Conservation (phyloP, 2,329 filamentous ascomycete genomes). For the Claviceps fusiformis region DNA sequence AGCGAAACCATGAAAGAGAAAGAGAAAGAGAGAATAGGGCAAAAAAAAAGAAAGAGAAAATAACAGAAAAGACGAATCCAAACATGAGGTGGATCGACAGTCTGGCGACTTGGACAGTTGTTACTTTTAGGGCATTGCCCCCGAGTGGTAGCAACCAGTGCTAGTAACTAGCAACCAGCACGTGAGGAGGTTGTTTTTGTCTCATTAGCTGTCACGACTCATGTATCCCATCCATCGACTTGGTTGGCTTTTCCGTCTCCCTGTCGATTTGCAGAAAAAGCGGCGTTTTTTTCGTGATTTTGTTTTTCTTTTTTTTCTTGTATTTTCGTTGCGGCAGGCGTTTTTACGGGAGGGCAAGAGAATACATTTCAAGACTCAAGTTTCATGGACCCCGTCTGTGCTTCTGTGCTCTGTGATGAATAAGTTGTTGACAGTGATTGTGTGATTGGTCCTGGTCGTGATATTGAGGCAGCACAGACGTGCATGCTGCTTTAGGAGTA, state of each 20-base stretch:
- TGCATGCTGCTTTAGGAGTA: no score
- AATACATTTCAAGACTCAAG: not conserved
- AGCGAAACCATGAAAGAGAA: not conserved
- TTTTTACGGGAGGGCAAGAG: not conserved
- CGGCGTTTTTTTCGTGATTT: no score
- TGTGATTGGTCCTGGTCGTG: not conserved
- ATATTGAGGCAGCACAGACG: no score
- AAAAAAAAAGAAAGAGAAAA: no score
- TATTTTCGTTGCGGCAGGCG: not conserved
- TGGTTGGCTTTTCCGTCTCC: not conserved
- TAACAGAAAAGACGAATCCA: not conserved
- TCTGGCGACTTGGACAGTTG: not conserved
- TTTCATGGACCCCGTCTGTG: no score
- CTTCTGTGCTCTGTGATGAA: no score
- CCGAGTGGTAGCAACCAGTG: not conserved
- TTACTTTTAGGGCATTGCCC: not conserved
- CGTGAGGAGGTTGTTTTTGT: not conserved
- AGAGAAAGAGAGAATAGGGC: no score
- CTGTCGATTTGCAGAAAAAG: not conserved
- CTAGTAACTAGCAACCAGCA: not conserved
- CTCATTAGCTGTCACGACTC: not conserved
- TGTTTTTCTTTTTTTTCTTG: not conserved
- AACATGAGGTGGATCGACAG: not conserved
- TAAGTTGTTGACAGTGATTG: no score
- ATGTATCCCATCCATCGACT: not conserved